Base-by-base conservation (phyloP, 306 rosid species). In the Cajanus cajan region DNA sequence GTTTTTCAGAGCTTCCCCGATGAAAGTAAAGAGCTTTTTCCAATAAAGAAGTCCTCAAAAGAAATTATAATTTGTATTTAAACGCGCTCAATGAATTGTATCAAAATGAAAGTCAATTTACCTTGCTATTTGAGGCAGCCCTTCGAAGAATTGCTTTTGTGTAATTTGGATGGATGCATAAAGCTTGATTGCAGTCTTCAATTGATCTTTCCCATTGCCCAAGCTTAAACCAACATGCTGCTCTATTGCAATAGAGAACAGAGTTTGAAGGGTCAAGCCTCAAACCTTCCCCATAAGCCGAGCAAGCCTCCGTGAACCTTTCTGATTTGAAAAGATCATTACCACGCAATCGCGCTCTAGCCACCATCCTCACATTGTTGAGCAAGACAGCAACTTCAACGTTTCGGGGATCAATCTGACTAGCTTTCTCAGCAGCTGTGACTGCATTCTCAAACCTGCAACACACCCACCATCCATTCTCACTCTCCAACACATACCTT, bases 401-500 rank as follows among this genome's bases (percentile, higher is more conserved):
- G 43, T 92, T 92, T 6, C 90, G 83, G 25, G 87, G 67, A 80
- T 92, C 97, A 66, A 90, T 82, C 85, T 85, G 87, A 50, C 64
- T 86, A 41, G 96, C 97, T 83, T 87, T 89, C 86, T 90, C 97
- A 48, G 89, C 90, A 79, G 90, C 83, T 36, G 88, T 82, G 82
- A 90, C 93, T 80, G 97, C 97, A 86, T 89, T 88, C 86, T 92
- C 96, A 87, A 92, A 89, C 93, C 97, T 92, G 96, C 92, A 90
- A 82, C 25, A 89, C 81, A 92, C 88, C 84, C 89, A 92, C 83
- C 85, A 86, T 82, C 85, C 78, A 86, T 80, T 82, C 82, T 84
- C 89, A 86, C 86, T 77, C 89, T 76, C 85, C 87, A 77, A 83
- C 68, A 85, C 67, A 83, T 84, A 76, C 71, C 68, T 61, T 76